Base-by-base conservation (phyloP, 306 rosid genomes). In the Coriaria nepalensis region DNA sequence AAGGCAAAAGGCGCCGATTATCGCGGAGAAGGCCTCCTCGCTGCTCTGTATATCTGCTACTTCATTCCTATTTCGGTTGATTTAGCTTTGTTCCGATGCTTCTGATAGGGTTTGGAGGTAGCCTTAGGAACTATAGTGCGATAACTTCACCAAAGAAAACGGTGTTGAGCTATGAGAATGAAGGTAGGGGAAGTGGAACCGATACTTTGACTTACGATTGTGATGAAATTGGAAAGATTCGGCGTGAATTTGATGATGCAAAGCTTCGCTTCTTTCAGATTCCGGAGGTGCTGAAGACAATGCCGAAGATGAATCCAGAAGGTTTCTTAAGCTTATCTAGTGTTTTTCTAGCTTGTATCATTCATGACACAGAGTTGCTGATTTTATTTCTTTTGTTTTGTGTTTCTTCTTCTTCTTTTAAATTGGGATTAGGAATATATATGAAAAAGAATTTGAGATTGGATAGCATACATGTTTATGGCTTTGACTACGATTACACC, bases 401-500 rank as follows among this genome's bases (percentile, higher is more conserved):
- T 35, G 33, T 38, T 13, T 57, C 15, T 36, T 47, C 20, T 9
- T 2, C 37, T 14, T 43, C 13, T 14, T 45, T 57, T 13, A 13
- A 43, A 6, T 34, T 69, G 37, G 10, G 40, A 61, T 62, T 70
- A 90, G 97, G 92, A 53, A 90, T 84, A 56, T 90, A 90, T 66
- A 95, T 65, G 49, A 90, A 90, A 54, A 90, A 84, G 52, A 90
- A 79, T 66, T 45, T 90, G 59, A 76, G 95, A 45, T 52, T 88
- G 72, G 97, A 88, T 61, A 62, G 52, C 42, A 63, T 84, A 67
- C 80, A 84, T 66, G 97, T 88, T 69, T 88, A 77, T 49, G 97
- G 97, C 32, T 88, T 88, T 14, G 97, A 88, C 63, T 88, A 88
- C 15, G 97, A 88, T 71, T 88, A 84, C 80, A 88, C 97, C 4